Evolutionary conservation across 2,329 filamentous ascomycete genomes (phyloP), one percentile per base, ranked within the genome.

Genomic region (Fusarium guadeloupense): DNA sequence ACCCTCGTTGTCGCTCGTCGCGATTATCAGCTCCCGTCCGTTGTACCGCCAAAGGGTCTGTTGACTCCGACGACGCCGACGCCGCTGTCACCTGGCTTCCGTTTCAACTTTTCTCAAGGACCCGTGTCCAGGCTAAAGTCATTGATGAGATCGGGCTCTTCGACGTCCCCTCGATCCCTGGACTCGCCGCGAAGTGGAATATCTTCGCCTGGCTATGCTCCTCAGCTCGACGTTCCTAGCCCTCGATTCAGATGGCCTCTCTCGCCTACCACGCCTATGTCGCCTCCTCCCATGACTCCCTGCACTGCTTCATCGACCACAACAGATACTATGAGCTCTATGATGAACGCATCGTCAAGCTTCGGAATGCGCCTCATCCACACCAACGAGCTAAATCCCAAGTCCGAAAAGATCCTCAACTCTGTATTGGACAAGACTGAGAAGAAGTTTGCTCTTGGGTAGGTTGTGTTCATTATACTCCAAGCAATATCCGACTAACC

Each of bases 1-100:
- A 86, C 83, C 16, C 80, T 89, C 31, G 78, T 88, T 35, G 81
- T 86, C 19, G 78, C 86, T 38, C 79, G 82, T 33, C 80, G 81
- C 39, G 83, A 86, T 53, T 83, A 84, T 63, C 82, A 86, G 67
- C 74, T 86, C 8, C 83, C 82, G n/a, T 63, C 70, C 39, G 59
- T 70, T 50, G 21, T 68, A 39, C 60, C 69, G 17, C 60, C 72
- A 13, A 52, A 62, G 21, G 51, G 59, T 23, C 35, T 67, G 2
- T 33, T 54, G 16, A 57, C 63, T 9, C 73, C 72, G 9, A 68
- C 71, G 5, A 69, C 73, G 10, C 71, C 75, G 4, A 63, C 60
- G 6, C 45, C 60, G 21, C 16, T 72, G 5, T 74, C 74, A 16
- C 70, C 74, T 12, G 68, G 68, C 5, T 70, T 72, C 14, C 74